Evolutionary conservation across 2,329 filamentous ascomycete genomes (phyloP), one percentile per base, ranked within the genome.

Genomic region (Ophiocordyceps unilateralis): DNA sequence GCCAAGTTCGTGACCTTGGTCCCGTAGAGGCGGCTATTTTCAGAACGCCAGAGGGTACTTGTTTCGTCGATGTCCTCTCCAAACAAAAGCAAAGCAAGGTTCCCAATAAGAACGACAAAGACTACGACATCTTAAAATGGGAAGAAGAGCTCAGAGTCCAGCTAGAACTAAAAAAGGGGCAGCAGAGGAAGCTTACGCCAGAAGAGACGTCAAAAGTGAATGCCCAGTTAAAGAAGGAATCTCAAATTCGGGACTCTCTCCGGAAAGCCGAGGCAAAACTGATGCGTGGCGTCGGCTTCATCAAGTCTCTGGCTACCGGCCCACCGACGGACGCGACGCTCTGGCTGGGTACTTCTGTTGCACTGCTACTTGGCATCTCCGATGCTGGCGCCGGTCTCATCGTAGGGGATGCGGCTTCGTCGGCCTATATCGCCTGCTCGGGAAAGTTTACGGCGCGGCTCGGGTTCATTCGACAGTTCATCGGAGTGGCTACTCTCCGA

Each of bases 111-210:
- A 94, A 86, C 53, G 81, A 77, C 41, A 95, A 93, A 58, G 91
- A 96, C 57, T 94, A 95, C 53, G 86, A 98, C 52, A 93, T 86
- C 1, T 63, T 95, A 36, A 95, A 94, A 61, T 98, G 93, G 91
- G 91, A 98, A 61, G 83, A 89, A 58, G 91, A 98, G 49, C 70
- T 98, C 8, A 74, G 88, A 45, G 72, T 77, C 34, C 86, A 95
- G 53, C 64, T 98, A 36, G 87, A 88, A n/a, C 73, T 84, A 56
- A 98, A 96, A 67, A 94, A 89, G 60, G 89, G 89, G 1, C 76
- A 83, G 46, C 78, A 86, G 52, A 89, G 87, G 65, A 98, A 95
- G 62, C 75, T 96, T 10, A 91, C 85, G 0, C 64, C 84, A 0
- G 91, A 96, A 30, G 89, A 98, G 54, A 81, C 81, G 50, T 75